phyloP scores from a whole-genome alignment of 2,329 filamentous ascomycete species.

The Metarhizium sp. region DNA sequence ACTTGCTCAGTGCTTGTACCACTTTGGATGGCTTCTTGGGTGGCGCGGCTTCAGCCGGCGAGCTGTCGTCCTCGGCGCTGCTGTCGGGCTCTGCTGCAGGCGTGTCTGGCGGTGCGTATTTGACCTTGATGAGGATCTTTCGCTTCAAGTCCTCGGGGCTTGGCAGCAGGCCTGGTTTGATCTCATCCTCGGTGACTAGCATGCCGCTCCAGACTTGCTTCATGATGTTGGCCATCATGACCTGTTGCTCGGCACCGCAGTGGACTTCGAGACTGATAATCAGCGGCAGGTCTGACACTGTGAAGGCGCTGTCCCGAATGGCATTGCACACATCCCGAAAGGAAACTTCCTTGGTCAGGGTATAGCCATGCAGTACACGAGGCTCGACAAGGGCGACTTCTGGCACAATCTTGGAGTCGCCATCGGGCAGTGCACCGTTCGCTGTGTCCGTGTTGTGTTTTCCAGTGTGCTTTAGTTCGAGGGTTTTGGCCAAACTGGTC shows the following conservation, averaged over 20 bases:
- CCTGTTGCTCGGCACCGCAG: conserved; percentile 69
- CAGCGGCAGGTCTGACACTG: conserved; percentile 67
- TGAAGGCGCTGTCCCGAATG: conserved; percentile 72
- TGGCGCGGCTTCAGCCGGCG: conserved; percentile 31
- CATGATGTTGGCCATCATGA: conserved; percentile 90
- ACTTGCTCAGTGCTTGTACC: conserved; percentile 60
- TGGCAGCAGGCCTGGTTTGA: conserved; percentile 45
- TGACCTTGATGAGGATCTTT: conserved; percentile 81
- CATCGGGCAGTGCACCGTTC: not conserved
- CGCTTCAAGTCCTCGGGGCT: conserved; percentile 59
- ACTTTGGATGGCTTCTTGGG: conserved; percentile 49
- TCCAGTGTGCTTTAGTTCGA: conserved; percentile 21
- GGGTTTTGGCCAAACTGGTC: conserved; percentile 35
- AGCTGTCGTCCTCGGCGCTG: conserved; percentile 23
- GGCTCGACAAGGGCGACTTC: conserved; percentile 48
- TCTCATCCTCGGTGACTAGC: conserved; percentile 49
- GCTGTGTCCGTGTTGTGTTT: conserved; percentile 4
- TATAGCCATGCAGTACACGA: conserved; percentile 78
- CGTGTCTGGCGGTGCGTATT: conserved; percentile 45
- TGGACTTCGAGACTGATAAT: conserved; percentile 94
- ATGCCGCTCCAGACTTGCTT: conserved; percentile 68
- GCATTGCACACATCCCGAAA: conserved; percentile 80
- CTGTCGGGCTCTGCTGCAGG: conserved; percentile 20
- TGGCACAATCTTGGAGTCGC: conserved; percentile 11
- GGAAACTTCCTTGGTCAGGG: conserved; percentile 76